Percentiles rank a stretch among this genome's conserved stretches.
These are phyloP conservation scores for Rutstroemia sp. DNA, from an alignment of 2,329 filamentous ascomycete species.

Conservation along the genomic window DNA sequence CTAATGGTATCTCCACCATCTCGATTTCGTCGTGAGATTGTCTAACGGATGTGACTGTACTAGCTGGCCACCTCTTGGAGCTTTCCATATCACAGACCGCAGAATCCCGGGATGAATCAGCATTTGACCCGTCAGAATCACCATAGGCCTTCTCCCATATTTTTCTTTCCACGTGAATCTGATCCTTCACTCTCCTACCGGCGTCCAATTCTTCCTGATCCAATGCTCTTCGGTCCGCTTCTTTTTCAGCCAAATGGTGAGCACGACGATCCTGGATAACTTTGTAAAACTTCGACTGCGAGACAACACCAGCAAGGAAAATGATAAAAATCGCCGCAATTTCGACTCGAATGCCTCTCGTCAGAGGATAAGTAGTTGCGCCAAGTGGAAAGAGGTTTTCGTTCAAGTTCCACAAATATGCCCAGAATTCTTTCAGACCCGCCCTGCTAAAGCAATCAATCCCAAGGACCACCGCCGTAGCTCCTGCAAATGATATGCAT, in stretches of 20 bases:
- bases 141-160: conserved; percentile 78
- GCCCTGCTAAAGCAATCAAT: conserved; percentile 86
- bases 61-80: conserved; percentile 35
- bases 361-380: conserved; percentile 75
- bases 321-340: conserved; percentile 71
- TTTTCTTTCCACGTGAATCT: conserved; percentile 52
- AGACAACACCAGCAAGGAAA: conserved; percentile 67
- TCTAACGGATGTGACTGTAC: conserved; percentile 23
- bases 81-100: conserved; percentile 35
- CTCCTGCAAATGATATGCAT: conserved; percentile 72
- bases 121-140: conserved; percentile 38
- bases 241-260: conserved; percentile 42
- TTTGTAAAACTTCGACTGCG: conserved; percentile 81
- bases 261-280: conserved; percentile 59
- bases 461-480: conserved; percentile 71
- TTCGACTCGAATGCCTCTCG: conserved; percentile 79
- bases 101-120: conserved; percentile 21
- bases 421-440: conserved; percentile 95
- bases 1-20: conserved; percentile 37
- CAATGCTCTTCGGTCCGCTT: conserved; percentile 45
- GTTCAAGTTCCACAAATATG: conserved; percentile 84
- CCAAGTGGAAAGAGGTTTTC: conserved; percentile 69
- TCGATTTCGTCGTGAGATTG: conserved; percentile 44
- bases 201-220: conserved; percentile 62
- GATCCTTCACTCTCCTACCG: conserved; percentile 57